Percentiles rank a stretch among this genome's conserved stretches.
Conservation (phyloP, 1,139 yeast species). For the Kodamaea arcana region DNA sequence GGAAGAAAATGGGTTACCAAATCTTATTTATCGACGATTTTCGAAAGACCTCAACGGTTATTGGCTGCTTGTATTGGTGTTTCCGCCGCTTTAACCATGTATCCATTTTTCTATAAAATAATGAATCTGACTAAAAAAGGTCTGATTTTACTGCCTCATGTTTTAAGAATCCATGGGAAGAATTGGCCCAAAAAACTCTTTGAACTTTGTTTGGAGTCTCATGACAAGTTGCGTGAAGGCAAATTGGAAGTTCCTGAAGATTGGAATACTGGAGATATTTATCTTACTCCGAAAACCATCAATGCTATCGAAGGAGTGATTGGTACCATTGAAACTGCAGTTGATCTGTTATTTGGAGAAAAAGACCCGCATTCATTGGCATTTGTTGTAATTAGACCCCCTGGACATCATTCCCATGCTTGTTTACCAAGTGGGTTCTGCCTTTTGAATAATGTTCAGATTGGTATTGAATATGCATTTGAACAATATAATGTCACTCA, state of each 20-base stretch:
- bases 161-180: conserved; percentile 67
- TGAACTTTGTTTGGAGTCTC: conserved; percentile 58
- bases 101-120: conserved; percentile 57
- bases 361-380: conserved; percentile 46
- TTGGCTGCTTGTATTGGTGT: conserved; percentile 75
- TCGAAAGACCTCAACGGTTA: conserved; percentile 80
- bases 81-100: conserved; percentile 70
- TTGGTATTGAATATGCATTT: conserved; percentile 77
- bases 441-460: conserved; percentile 74
- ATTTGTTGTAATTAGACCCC: conserved; percentile 73
- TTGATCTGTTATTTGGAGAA: conserved; percentile 38
- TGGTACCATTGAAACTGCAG: conserved; percentile 72
- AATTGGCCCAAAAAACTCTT: conserved; percentile 65
- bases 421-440: conserved; percentile 87
- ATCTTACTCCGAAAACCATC: conserved; percentile 62
- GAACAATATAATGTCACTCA: conserved; percentile 65
- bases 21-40: conserved; percentile 63
- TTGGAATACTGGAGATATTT: conserved; percentile 86
- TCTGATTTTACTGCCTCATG: conserved; percentile 55
- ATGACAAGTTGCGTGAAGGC: conserved; percentile 49
- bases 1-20: conserved; percentile 76
- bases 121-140: conserved; percentile 46
- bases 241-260: conserved; percentile 72
- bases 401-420: conserved; percentile 90
- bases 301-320: conserved; percentile 76